Base-by-base conservation (phyloP, 148 eudicot genomes). In the Silene uniflora region DNA sequence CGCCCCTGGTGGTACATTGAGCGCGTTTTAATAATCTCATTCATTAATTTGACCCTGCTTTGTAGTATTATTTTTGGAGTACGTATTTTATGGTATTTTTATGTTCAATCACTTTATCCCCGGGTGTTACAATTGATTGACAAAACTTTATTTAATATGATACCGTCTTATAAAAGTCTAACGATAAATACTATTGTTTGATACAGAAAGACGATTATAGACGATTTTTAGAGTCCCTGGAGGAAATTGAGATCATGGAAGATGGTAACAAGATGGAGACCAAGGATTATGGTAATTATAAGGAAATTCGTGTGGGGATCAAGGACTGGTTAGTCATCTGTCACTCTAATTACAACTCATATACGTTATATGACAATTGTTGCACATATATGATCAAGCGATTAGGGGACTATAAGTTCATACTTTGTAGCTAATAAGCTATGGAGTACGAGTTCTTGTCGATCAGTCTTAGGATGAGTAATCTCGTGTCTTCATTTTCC, bases 261-360 rank as follows among this genome's bases (percentile, higher is more conserved):
- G 77, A 75, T 63, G n/a, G 9, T 56, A 11, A 68, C 75, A 25
- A 59, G 46, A 46, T 2, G 54, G 54, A 54, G 17, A 55, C 29
- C 21, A 72, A 71, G 67, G 49, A 65, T 9, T 73, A 29, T 68
- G 77, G 61, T 18, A 80, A 72, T 23, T 46, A 62, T 47, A 73
- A 78, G 64, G 96, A 91, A 64, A 80, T 84, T 27, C 87, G 84
- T 12, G 83, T 91, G 0, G 97, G 92, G 67, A 83, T 90, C 58
- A 89, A 86, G 74, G 90, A 91, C 75, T 91, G 97, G 97, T 91
- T 25, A 72, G 85, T 69, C 49, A 16, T 22, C 16, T 55, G 13
- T 54, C 9, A 21, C 25, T 9, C 10, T 16, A 1, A 12, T 66
- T 39, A 44, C 35, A 1, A 62, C 10, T 52, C 10, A 47, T 47